Evolutionary conservation across 352 stramenopile species (phyloP).

Genomic region (Phytophthora syringae): DNA sequence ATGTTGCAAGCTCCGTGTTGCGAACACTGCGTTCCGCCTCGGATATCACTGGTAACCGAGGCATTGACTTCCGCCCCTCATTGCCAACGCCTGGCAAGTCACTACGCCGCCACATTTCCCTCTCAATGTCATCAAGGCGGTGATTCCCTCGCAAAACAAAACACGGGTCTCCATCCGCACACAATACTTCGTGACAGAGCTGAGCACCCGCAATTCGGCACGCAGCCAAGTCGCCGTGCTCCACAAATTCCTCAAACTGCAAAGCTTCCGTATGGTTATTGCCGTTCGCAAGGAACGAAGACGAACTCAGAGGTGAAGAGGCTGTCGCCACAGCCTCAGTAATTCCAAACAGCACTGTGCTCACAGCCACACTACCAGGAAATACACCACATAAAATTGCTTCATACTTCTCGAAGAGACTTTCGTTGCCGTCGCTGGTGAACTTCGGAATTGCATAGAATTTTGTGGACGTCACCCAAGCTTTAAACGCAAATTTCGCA

Average conservation of each 20-base stretch:
- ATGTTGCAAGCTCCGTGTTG: constrained; percentile 65
- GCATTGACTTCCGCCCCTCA: constrained; percentile 65
- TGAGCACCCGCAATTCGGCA: constrained; percentile 38
- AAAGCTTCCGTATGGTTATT: constrained; percentile 7
- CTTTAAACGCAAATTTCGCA: constrained; percentile 69
- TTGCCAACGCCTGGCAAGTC: constrained; percentile 79
- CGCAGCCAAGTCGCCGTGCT: constrained; percentile 50
- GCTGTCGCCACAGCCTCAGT: constrained; percentile 45
- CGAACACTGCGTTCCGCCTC: constrained; percentile 53
- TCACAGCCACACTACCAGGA: constrained; percentile 55
- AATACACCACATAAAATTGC: constrained; percentile 45
- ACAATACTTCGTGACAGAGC: constrained; percentile 22
- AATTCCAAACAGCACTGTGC: constrained; percentile 61
- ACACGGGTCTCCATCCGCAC: constrained; percentile 30
- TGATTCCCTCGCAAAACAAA: constrained; percentile 19
- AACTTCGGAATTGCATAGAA: constrained; percentile 43
- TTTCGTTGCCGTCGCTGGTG: background rate
- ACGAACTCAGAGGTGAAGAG: background rate
- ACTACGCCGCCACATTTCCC: constrained; percentile 55
- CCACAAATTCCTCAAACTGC: constrained; percentile 52
- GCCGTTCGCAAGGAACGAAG: background rate
- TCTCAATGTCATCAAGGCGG: constrained; percentile 60
- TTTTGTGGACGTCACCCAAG: constrained; percentile 57
- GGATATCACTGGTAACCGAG: constrained; percentile 39
- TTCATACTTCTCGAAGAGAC: constrained; percentile 37